A percentile compares a stretch with the other conserved stretches of the same genome.
Conservation (phyloP, 108 stramenopile species). For the Skeletonema potamos region DNA sequence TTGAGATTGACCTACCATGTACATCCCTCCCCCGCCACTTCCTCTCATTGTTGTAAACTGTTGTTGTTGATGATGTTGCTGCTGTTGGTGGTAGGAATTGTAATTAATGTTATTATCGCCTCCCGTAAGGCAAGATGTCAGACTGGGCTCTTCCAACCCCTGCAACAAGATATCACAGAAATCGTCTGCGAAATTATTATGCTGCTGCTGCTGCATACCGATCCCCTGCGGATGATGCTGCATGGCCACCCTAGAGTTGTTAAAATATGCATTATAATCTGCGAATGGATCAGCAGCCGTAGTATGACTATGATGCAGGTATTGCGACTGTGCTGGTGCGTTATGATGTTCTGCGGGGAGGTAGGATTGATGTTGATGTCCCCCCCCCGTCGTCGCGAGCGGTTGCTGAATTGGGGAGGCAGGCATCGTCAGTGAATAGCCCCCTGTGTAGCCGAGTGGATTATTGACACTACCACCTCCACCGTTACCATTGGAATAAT, state of each 20-base stretch:
- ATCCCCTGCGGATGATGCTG: neutral
- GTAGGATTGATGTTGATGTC: neutral
- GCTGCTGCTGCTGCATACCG: neutral
- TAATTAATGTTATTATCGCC: too few relatives aligned
- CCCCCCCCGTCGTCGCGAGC: neutral
- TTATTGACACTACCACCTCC: neutral
- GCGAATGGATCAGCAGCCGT: neutral
- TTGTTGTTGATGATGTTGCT: neutral
- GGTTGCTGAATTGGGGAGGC: neutral
- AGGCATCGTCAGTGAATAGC: neutral
- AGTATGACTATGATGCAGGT: neutral
- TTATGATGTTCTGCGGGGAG: too few relatives aligned
- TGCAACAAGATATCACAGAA: neutral
- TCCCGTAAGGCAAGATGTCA: neutral
- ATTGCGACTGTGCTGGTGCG: neutral
- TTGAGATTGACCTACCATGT: neutral
- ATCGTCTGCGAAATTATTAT: neutral
- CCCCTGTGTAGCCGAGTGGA: neutral
- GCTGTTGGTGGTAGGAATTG: neutral
- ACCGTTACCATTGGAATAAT: neutral
- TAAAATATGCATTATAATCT: neutral
- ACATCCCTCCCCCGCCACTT: neutral
- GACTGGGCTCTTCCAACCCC: neutral
- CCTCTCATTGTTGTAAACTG: neutral
- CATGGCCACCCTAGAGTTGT: neutral